phyloP scores from a whole-genome alignment of 345 rosid species.

The Gossypium raimondii region DNA sequence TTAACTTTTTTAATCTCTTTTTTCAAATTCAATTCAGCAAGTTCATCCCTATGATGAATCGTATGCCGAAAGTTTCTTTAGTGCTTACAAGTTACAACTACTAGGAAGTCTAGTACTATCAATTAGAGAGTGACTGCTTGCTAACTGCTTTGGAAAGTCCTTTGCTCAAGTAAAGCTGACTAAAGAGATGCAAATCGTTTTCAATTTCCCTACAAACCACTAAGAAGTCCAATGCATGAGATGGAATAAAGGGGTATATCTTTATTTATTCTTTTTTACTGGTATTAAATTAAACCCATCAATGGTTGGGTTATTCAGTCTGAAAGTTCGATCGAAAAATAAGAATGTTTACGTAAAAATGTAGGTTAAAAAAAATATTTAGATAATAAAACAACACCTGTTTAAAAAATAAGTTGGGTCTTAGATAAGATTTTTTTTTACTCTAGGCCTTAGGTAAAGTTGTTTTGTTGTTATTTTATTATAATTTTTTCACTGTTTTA shows the following conservation, averaged over 20 bases:
- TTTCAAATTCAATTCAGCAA: neutral
- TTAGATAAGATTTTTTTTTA: no score
- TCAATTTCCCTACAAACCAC: neutral
- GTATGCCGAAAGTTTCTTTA: neutral
- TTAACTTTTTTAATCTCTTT: neutral
- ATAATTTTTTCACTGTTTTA: fast-evolving
- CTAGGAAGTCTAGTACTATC: neutral
- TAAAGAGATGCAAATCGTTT: neutral
- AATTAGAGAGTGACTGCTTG: neutral
- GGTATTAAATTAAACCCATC: no score
- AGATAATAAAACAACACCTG: no score
- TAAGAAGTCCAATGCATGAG: neutral
- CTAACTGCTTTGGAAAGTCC: neutral
- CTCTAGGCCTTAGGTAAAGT: no score
- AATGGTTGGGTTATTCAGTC: no score
- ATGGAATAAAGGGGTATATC: neutral
- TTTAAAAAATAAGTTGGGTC: no score
- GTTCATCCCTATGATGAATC: neutral
- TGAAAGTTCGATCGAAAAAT: no score
- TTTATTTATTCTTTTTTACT: no score
- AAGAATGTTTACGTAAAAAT: no score
- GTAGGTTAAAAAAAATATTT: no score
- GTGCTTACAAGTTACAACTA: neutral
- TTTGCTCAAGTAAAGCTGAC: neutral
- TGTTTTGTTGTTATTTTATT: no score